Evolutionary conservation across 1,284 basidiomycete genomes (phyloP), one percentile per base, ranked within the genome.

Genomic region (Microbotryomycetes sp.): DNA sequence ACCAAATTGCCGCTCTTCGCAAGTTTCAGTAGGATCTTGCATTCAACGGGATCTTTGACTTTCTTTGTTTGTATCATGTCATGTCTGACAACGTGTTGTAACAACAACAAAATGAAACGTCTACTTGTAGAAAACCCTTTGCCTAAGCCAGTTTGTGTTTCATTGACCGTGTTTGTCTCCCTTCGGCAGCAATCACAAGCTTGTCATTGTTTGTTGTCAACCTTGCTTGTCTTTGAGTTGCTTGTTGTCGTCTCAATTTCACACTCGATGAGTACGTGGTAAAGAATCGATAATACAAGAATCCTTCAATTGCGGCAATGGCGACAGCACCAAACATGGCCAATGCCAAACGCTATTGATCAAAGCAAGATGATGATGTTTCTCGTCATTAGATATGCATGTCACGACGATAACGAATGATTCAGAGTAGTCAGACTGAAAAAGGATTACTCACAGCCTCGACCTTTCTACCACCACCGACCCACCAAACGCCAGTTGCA

Each of bases 1-100:
- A 90, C 71, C 89, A 92, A 74, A 88, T 93, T 48, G 87, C 91
- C 72, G 88, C 87, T 15, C 86, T 92, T 82, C 81, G 89, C 70
- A 88, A 89, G 76, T 92, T 89, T 81, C 89, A 89, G 77, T 81
- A 84, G 69, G 88, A 75, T n/a, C n/a, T n/a, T n/a, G n/a, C n/a
- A n/a, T n/a, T n/a, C n/a, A n/a, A n/a, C n/a, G n/a, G n/a, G n/a
- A n/a, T n/a, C n/a, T n/a, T n/a, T n/a, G n/a, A n/a, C n/a, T n/a
- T n/a, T n/a, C n/a, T n/a, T n/a, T n/a, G n/a, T n/a, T n/a, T n/a
- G n/a, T n/a, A n/a, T n/a, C n/a, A n/a, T n/a, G n/a, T n/a, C n/a
- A n/a, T 42, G 9, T 42, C 36, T 42, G 36, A 12, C 36, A 9
- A 9, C 36, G 9, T 42, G 36, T 42, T 42, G 36, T 42, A 42